phyloP scores from a whole-genome alignment of 2,329 filamentous ascomycete genomes.

The Didymellaceae sp. region DNA sequence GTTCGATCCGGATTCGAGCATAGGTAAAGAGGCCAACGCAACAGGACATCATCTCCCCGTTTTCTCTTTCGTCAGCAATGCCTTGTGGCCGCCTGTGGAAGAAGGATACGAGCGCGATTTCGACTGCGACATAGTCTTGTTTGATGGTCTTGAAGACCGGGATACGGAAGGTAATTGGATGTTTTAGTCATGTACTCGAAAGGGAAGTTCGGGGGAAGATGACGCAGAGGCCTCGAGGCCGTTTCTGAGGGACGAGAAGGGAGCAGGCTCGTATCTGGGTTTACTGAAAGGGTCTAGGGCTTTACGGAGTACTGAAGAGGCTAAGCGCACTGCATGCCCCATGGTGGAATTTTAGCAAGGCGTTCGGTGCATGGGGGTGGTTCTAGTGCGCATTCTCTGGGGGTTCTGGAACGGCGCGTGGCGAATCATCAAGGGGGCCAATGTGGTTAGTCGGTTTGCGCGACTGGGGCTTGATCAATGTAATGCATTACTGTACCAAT shows the following conservation, averaged over 20 bases:
- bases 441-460: background rate
- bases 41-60: conserved; percentile 37
- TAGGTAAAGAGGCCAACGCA: conserved; percentile 34
- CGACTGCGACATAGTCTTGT: conserved; percentile 46
- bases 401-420: conserved; percentile 15
- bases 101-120: conserved; percentile 20
- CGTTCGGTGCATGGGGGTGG: conserved; percentile 8
- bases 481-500: too few species aligned
- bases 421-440: background rate
- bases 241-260: too few species aligned
- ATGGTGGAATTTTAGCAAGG: conserved; percentile 12
- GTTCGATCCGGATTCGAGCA: conserved; percentile 41
- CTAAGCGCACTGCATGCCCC: too few species aligned
- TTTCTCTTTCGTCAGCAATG: conserved; percentile 45
- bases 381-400: conserved; percentile 5
- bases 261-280: too few species aligned
- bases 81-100: conserved; percentile 37
- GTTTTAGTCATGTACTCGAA: conserved; percentile 24
- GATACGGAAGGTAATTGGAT: conserved; percentile 46
- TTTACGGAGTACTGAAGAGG: background rate
- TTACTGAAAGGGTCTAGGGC: too few species aligned
- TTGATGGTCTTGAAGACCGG: conserved; percentile 44
- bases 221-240: too few species aligned
- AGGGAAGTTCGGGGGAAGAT: too few species aligned
- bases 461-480: background rate